A percentile compares a stretch with the other conserved stretches of the same genome.
phyloP scores from a whole-genome alignment of 768 basidiomycete species.

The Sporobolomyces phaffii region DNA sequence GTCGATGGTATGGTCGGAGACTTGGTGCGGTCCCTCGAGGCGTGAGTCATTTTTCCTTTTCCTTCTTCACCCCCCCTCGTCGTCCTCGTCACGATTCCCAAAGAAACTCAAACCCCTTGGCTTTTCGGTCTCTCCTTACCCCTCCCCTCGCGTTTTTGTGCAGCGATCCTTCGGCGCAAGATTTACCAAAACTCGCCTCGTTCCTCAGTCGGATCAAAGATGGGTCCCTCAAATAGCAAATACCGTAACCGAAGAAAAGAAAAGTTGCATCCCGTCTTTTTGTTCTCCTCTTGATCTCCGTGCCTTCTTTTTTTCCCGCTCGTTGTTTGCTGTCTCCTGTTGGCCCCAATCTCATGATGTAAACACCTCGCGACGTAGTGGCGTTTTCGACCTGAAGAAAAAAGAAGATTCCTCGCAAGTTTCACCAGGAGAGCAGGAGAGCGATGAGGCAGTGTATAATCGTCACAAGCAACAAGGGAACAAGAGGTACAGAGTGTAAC shows the following conservation, averaged over 20 bases:
- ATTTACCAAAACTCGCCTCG: conserved; percentile 75
- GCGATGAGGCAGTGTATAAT: not conserved
- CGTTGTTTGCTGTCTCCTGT: too few relatives aligned
- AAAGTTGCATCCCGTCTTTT: too few relatives aligned
- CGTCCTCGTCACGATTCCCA: too few relatives aligned
- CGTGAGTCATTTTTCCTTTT: not conserved
- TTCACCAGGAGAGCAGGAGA: too few relatives aligned
- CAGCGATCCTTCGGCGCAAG: conserved; percentile 72
- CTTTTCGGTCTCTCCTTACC: not conserved
- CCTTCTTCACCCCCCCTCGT: not conserved
- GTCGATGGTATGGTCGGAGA: conserved; percentile 89
- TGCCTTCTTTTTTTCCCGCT: not conserved
- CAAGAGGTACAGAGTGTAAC: too few relatives aligned
- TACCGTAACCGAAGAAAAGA: too few relatives aligned
- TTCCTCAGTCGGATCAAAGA: conserved; percentile 76
- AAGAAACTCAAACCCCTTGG: too few relatives aligned
- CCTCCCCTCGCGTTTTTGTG: not conserved
- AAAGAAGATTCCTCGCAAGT: too few relatives aligned
- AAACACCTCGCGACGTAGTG: too few relatives aligned
- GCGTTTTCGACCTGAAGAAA: too few relatives aligned
- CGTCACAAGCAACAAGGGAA: not conserved
- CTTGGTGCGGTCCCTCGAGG: conserved; percentile 73
- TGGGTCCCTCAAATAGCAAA: conserved; percentile 11
- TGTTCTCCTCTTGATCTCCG: not conserved
- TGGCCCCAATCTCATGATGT: too few relatives aligned